These are phyloP conservation scores for Colletotrichum sidae DNA, from an alignment of 2,329 filamentous ascomycete genomes.

Conservation along the genomic window DNA sequence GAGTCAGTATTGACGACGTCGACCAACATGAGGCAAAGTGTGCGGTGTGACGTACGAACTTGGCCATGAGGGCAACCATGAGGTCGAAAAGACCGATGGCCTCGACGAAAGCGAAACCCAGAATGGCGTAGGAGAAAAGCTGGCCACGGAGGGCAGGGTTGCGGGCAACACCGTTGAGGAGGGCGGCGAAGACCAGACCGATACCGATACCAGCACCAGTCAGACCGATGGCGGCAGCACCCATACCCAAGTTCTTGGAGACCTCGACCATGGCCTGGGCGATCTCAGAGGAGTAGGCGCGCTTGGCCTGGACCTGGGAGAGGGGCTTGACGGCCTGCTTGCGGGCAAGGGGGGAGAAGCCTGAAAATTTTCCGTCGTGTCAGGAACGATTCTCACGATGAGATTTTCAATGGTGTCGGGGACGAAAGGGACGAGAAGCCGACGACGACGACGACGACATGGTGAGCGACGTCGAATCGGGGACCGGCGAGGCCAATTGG, in stretches of 20 bases:
- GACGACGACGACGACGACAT: constrained; percentile 26
- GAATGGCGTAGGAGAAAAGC: constrained; percentile 96
- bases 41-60: constrained; percentile 72
- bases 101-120: constrained; percentile 95
- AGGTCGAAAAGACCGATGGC: constrained; percentile 90
- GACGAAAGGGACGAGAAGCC: constrained; percentile 7
- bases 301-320: constrained; percentile 69
- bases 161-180: constrained; percentile 89
- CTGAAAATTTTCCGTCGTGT: constrained; percentile 52
- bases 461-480: constrained; percentile 32
- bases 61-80: constrained; percentile 95
- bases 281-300: constrained; percentile 89
- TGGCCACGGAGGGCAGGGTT: constrained; percentile 95
- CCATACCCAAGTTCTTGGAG: constrained; percentile 92
- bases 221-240: constrained; percentile 90
- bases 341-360: constrained; percentile 75
- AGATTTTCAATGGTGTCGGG: constrained; percentile 11
- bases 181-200: constrained; percentile 91
- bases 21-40: background rate
- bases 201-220: constrained; percentile 95
- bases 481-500: constrained; percentile 46
- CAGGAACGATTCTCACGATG: constrained; percentile 41
- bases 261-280: constrained; percentile 89
- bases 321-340: constrained; percentile 75
- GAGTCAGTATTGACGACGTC: constrained; percentile 1